These are phyloP conservation scores for Apiotrichum laibachii DNA, from an alignment of 1,284 basidiomycete genomes.

Conservation along the genomic window DNA sequence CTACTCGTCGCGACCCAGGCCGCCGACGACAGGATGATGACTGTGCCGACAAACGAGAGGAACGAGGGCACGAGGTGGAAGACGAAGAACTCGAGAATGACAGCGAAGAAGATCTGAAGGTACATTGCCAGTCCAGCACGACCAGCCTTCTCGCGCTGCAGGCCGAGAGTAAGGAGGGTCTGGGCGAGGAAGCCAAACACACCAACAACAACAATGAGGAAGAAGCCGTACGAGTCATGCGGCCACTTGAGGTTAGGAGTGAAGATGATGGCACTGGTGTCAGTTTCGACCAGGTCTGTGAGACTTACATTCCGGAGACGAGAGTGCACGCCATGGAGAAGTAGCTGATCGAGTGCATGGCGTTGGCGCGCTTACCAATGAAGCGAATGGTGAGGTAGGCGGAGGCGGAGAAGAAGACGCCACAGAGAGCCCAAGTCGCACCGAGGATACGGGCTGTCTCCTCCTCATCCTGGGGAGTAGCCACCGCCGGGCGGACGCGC, in stretches of 20 bases:
- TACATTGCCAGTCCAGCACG: conserved; percentile 50
- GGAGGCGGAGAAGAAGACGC: conserved; percentile 35
- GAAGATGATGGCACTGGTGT: conserved; percentile 24
- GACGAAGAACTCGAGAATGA: conserved; percentile 47
- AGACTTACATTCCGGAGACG: conserved; percentile 54
- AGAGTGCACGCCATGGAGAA: conserved; percentile 66
- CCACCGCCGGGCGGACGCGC: conserved; percentile 46
- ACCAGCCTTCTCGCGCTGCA: conserved; percentile 51
- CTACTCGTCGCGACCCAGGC: conserved; percentile 42
- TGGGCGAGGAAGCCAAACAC: conserved; percentile 63
- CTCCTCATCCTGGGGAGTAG: conserved; percentile 7
- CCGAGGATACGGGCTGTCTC: conserved; percentile 27
- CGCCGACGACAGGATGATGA: conserved; percentile 46
- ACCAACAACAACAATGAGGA: conserved; percentile 50
- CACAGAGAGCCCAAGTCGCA: conserved; percentile 40
- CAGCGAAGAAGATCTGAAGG: conserved; percentile 47
- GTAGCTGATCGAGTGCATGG: conserved; percentile 67
- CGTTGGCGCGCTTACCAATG: conserved; percentile 69
- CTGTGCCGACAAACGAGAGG: conserved; percentile 42
- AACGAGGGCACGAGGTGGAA: conserved; percentile 45
- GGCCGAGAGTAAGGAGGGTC: conserved; percentile 52
- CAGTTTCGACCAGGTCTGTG: conserved; percentile 21
- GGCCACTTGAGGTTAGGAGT: conserved; percentile 18
- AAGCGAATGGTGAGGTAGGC: conserved; percentile 63
- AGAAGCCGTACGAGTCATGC: conserved; percentile 15